phyloP scores from a whole-genome alignment of 495 filamentous ascomycete species.

The Margaritispora aquatica region DNA sequence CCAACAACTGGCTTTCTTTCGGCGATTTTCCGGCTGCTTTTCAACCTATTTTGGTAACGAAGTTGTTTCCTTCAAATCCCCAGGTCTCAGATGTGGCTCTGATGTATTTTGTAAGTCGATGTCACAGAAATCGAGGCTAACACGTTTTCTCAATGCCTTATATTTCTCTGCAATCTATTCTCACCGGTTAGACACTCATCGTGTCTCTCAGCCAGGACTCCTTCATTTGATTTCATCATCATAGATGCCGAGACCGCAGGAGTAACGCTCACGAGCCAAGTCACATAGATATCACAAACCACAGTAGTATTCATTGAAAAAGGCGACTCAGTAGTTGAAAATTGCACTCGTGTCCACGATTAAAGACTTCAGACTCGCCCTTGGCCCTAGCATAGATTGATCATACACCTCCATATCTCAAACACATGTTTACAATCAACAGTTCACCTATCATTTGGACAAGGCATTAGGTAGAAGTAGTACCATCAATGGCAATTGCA shows the following conservation, averaged over 20 bases:
- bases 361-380: not conserved
- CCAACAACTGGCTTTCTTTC: too few relatives aligned
- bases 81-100: too few relatives aligned
- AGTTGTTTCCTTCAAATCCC: too few relatives aligned
- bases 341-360: not conserved
- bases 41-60: too few relatives aligned
- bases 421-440: not conserved
- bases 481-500: not conserved
- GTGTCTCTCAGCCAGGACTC: not conserved
- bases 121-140: too few relatives aligned
- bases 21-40: too few relatives aligned
- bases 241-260: not conserved
- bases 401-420: not conserved
- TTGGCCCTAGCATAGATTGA: not conserved
- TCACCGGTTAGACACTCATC: not conserved
- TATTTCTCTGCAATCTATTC: too few relatives aligned
- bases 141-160: too few relatives aligned
- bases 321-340: not conserved
- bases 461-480: not conserved
- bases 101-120: too few relatives aligned
- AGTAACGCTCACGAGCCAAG: not conserved
- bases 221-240: not conserved
- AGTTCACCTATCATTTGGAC: not conserved
- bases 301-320: not conserved
- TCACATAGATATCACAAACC: not conserved